These are phyloP conservation scores for Deuterostichococcus epilithicus DNA, from an alignment of 139 green algal species.

Conservation along the genomic window DNA sequence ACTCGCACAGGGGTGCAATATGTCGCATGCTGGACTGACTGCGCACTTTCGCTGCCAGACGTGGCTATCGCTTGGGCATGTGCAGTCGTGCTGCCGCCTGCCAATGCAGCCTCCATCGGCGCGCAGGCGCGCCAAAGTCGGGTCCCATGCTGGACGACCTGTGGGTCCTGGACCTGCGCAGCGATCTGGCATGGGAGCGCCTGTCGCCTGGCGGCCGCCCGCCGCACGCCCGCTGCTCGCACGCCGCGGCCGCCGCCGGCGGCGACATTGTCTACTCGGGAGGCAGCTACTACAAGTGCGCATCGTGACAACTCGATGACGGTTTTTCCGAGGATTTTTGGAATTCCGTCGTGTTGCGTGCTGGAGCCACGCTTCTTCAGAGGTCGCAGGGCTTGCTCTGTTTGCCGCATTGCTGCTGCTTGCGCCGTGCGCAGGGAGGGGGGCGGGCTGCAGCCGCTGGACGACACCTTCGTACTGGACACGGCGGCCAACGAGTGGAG, in stretches of 20 bases:
- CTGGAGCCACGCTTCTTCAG: too few species aligned
- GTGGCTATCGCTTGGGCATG: too few species aligned
- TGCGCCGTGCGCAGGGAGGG: not conserved
- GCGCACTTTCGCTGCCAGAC: too few species aligned
- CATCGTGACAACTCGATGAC: not conserved
- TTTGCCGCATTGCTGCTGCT: not conserved
- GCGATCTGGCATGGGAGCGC: constrained; percentile 19
- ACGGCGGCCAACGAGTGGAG: constrained; percentile 13
- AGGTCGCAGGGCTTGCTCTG: not conserved
- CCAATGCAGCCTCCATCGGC: not conserved
- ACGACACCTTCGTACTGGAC: constrained; percentile 27
- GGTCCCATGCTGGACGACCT: constrained; percentile 42
- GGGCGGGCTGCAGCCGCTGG: constrained; percentile 26
- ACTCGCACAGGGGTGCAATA: too few species aligned
- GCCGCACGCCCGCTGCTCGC: constrained; percentile 30
- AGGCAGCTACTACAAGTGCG: constrained; percentile 41
- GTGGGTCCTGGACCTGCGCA: constrained; percentile 23
- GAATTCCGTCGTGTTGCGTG: not conserved
- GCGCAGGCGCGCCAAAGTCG: constrained; percentile 24
- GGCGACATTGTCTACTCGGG: constrained; percentile 21
- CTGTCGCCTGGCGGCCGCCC: constrained; percentile 14
- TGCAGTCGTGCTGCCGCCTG: too few species aligned
- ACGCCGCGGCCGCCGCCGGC: constrained; percentile 19
- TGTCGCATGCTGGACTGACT: too few species aligned
- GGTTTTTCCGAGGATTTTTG: not conserved